Evolutionary conservation across 2,329 filamentous ascomycete species (phyloP), one percentile per base, ranked within the genome.

Genomic region (Arthrobotrys conoides): DNA sequence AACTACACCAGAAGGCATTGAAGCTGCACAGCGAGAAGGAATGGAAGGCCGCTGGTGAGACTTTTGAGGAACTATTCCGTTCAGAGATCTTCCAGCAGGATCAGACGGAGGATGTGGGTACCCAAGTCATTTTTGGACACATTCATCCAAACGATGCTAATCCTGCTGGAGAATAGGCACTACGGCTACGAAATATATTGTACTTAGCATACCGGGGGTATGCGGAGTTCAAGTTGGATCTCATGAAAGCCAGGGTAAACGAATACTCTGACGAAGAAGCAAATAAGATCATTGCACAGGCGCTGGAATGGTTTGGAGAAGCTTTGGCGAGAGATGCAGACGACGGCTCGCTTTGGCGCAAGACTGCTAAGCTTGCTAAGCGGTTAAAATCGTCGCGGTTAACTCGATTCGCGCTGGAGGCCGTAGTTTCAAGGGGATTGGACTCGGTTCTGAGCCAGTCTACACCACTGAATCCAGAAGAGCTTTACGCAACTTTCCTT

Each of bases 131-230:
- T 89, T 30, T 89, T 88, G 73, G 89, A 90, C 63, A 89, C 89
- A 61, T 93, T 96, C 80, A 91, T 90, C 30, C 90, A 90, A 27
- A 41, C 1, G 93, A 91, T 16, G 96, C 92, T 83, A 95, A 91
- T 61, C 86, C 98, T 9, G 93, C n/a, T 33, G 36, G 18, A 57
- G 44, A 36, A 83, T 51, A 79, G 76, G 76, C 69, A 8, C 30
- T 75, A 24, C 69, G 71, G 22, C 41, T 79, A 22, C 64, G 71
- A 24, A 79, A 79, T 16, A 94, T 96, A 10, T 88, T 98, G 20
- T 97, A 97, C 82, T 88, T 99, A 6, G 92, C 95, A 0, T 93
- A 96, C 87, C 99, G 98, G 84, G 99, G 98, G 82, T 91, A 95
- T 85, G 96, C 94, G 49, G 93, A 98, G 83, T 97, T 97, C 83